Evolutionary conservation across 1,139 yeast species (phyloP), one percentile per base, ranked within the genome.

Genomic region (Protomyces gravidus): DNA sequence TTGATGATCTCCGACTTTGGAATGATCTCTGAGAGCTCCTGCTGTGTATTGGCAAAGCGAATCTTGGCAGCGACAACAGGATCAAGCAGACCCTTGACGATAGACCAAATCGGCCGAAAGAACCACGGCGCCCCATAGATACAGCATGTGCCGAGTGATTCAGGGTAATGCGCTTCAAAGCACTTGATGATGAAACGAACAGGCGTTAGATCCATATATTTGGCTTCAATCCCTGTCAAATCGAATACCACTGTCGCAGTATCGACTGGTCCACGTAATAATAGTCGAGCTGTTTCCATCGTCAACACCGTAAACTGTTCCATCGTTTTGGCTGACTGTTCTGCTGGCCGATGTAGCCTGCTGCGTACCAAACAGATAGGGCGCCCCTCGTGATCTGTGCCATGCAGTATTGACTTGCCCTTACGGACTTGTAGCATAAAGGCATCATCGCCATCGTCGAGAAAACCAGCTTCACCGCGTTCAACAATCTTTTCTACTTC

Each of bases 51-150:
- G 27, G 95, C 86, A 72, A 89, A 89, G 26, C 79, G 77, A 65
- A 89, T 84, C 72, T 87, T 89, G 28, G 87, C 77, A 0, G 94
- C 95, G 49, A 89, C 94, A 7, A 84, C 90, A 1, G 96, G 96
- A 68, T 89, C 95, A 61, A 89, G 75, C 95, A 95, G 88, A 65
- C 82, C 83, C 71, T 85, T 87, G 67, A 89, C 83, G 65, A 88
- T 79, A 63, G 82, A 83, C 96, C 96, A 89, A 64, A 88, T 85
- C 32, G 94, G 87, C 63, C 84, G 80, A 75, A 89, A 89, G 50
- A 89, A 79, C 94, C 95, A 86, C 5, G 96, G 96, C 0, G 96
- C 95, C 66, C 85, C 85, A 73, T 89, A 95, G 64, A 89, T 82
- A 68, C 86, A 76, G 57, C 89, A 72, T 59, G 80, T 80, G 17